A percentile compares a stretch with the other conserved stretches of the same genome.
phyloP scores from a whole-genome alignment of 129 eudicot genomes.

The Solidago caesia region DNA sequence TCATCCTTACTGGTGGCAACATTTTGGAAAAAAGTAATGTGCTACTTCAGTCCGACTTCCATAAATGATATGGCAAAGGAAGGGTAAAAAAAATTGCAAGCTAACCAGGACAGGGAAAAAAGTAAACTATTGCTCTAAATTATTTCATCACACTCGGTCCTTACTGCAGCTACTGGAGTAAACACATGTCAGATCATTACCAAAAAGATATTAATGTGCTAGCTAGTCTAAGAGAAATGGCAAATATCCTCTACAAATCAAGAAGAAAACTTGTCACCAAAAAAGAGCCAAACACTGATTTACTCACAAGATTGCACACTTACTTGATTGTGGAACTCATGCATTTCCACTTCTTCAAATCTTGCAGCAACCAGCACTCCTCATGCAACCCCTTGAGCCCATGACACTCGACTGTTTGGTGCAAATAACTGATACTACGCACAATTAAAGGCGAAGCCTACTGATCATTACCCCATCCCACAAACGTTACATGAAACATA shows the following conservation, averaged over 20 bases:
- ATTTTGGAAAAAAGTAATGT: too few relatives aligned
- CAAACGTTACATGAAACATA: constrained; percentile 13
- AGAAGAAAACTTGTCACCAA: constrained; percentile 18
- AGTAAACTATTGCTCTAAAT: neutral
- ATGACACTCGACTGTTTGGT: constrained; percentile 17
- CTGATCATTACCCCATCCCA: constrained; percentile 26
- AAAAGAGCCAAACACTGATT: constrained; percentile 21
- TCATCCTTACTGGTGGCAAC: neutral
- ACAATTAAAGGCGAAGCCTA: constrained; percentile 18
- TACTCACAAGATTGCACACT: constrained; percentile 35
- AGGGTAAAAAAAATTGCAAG: neutral
- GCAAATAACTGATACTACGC: constrained; percentile 26
- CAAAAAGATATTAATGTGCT: constrained; percentile 1
- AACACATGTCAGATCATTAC: neutral
- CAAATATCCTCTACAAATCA: constrained; percentile 9
- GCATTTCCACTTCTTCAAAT: constrained; percentile 36
- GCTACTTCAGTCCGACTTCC: neutral
- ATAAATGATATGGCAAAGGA: neutral
- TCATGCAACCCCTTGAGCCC: constrained; percentile 36
- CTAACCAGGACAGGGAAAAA: neutral
- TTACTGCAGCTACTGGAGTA: constrained; percentile 4
- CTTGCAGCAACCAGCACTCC: constrained; percentile 26
- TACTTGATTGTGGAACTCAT: constrained; percentile 41
- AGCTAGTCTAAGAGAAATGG: constrained; percentile 10
- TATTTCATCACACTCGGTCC: constrained; percentile 9